Evolutionary conservation across 352 stramenopile genomes (phyloP).

Genomic region (Globisporangium barbulae): DNA sequence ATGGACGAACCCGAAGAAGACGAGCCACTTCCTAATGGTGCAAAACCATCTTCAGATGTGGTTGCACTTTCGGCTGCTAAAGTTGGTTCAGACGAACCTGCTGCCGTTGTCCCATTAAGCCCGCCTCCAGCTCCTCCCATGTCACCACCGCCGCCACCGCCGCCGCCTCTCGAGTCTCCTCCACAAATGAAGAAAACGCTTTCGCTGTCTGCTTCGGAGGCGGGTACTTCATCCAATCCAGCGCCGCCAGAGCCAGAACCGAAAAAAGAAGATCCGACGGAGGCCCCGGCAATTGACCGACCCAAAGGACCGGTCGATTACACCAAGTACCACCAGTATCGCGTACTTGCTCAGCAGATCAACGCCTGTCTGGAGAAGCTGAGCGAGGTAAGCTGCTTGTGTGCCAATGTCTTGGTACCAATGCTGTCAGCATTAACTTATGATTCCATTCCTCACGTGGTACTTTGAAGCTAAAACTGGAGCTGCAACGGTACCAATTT

Average conservation of each 20-base stretch:
- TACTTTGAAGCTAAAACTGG: constrained; percentile 57
- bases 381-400: constrained; percentile 42
- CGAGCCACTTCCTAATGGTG: constrained; percentile 38
- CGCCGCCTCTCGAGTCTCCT: constrained; percentile 24
- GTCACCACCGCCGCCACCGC: constrained; percentile 41
- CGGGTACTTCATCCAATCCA: constrained; percentile 26
- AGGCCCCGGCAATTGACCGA: constrained; percentile 3
- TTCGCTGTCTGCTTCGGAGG: constrained; percentile 6
- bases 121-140: constrained; percentile 45
- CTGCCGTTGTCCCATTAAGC: constrained; percentile 18
- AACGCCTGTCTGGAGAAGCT: constrained; percentile 78
- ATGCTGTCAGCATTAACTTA: not conserved
- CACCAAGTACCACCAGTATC: constrained; percentile 65
- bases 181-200: constrained; percentile 15
- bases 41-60: not conserved
- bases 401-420: not conserved
- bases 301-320: constrained; percentile 57
- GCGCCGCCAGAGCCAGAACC: constrained; percentile 6
- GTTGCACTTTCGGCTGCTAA: not conserved
- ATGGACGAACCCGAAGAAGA: constrained; percentile 56
- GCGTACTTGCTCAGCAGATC: constrained; percentile 66
- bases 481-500: constrained; percentile 82
- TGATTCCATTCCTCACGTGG: not conserved
- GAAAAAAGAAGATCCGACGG: constrained; percentile 3
- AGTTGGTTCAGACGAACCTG: constrained; percentile 3